Conservation (phyloP, 2,329 filamentous ascomycete species). For the Penicillium sp. region DNA sequence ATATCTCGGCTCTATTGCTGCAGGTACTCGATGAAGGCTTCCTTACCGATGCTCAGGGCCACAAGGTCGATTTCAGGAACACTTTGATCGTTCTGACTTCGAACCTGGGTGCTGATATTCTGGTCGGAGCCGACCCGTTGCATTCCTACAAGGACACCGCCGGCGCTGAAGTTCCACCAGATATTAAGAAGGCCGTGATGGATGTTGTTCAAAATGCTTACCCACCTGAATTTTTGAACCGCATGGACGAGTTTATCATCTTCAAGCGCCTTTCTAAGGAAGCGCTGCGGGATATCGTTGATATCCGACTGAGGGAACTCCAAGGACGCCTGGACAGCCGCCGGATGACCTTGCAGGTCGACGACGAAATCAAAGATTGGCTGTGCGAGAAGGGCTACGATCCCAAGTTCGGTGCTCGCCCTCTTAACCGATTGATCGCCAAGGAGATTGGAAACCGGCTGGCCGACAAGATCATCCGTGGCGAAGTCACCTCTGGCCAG, state of each 20-base stretch:
- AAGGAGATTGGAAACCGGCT: slow-evolving; percentile 87
- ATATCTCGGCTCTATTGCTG: slow-evolving; percentile 87
- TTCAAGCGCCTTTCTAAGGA: slow-evolving; percentile 82
- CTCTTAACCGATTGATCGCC: slow-evolving; percentile 85
- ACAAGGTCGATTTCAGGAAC: slow-evolving; percentile 95
- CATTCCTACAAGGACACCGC: slow-evolving; percentile 66
- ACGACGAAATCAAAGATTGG: slow-evolving; percentile 77
- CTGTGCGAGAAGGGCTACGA: slow-evolving; percentile 89
- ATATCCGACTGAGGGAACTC: slow-evolving; percentile 85
- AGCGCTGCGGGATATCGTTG: slow-evolving; percentile 87
- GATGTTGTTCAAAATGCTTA: slow-evolving; percentile 76
- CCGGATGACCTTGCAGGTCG: slow-evolving; percentile 75
- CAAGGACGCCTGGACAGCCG: slow-evolving; percentile 82
- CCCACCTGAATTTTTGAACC: slow-evolving; percentile 93
- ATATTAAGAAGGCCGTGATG: slow-evolving; percentile 80
- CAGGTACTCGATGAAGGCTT: slow-evolving; percentile 97
- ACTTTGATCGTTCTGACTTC: slow-evolving; percentile 96
- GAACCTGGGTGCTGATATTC: slow-evolving; percentile 89
- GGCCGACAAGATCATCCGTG: slow-evolving; percentile 89
- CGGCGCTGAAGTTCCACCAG: slow-evolving; percentile 71
- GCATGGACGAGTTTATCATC: slow-evolving; percentile 94
- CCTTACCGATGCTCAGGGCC: slow-evolving; percentile 91
- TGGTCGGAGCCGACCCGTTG: slow-evolving; percentile 73
- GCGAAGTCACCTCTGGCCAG: slow-evolving; percentile 76
- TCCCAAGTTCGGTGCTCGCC: slow-evolving; percentile 85